Conservation (phyloP, 2,329 filamentous ascomycete genomes). For the Penicillium sp. region DNA sequence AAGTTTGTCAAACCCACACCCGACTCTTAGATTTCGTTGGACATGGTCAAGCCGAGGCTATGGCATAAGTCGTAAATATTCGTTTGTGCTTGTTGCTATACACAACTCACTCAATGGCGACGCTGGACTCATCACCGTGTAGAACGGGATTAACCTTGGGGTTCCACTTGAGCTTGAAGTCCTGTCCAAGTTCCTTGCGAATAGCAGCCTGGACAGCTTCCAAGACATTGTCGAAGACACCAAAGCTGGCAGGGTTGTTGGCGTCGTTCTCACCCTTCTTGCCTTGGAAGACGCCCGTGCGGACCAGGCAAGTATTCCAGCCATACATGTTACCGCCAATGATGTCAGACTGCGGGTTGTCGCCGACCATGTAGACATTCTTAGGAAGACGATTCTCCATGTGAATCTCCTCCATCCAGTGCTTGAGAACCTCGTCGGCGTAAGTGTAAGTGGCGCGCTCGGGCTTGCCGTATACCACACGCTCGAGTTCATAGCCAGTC, state of each 20-base stretch:
- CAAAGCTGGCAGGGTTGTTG: slow-evolving; percentile 74
- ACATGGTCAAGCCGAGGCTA: background rate
- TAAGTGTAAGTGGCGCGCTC: slow-evolving; percentile 76
- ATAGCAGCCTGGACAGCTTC: slow-evolving; percentile 69
- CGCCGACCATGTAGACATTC: slow-evolving; percentile 75
- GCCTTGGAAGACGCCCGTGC: slow-evolving; percentile 76
- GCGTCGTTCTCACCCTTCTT: slow-evolving; percentile 65
- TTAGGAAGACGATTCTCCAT: slow-evolving; percentile 66
- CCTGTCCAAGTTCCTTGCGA: slow-evolving; percentile 67
- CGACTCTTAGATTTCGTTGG: background rate
- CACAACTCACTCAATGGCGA: slow-evolving; percentile 54
- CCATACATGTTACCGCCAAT: slow-evolving; percentile 77
- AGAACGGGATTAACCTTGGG: slow-evolving; percentile 69
- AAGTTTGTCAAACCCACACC: background rate
- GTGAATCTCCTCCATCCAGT: slow-evolving; percentile 76
- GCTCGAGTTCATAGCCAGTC: slow-evolving; percentile 69
- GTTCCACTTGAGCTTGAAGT: slow-evolving; percentile 73
- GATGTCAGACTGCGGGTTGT: slow-evolving; percentile 73
- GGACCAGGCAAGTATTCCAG: slow-evolving; percentile 77
- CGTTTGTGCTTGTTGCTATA: slow-evolving; percentile 13
- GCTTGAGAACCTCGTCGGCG: slow-evolving; percentile 69
- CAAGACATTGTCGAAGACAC: slow-evolving; percentile 71
- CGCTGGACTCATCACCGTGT: slow-evolving; percentile 50
- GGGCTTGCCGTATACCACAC: slow-evolving; percentile 74
- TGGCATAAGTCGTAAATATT: slow-evolving; percentile 10